Percentiles rank a stretch among this genome's conserved stretches.
Evolutionary conservation across 2,329 filamentous ascomycete genomes (phyloP).

Genomic region (Venturia asperata): DNA sequence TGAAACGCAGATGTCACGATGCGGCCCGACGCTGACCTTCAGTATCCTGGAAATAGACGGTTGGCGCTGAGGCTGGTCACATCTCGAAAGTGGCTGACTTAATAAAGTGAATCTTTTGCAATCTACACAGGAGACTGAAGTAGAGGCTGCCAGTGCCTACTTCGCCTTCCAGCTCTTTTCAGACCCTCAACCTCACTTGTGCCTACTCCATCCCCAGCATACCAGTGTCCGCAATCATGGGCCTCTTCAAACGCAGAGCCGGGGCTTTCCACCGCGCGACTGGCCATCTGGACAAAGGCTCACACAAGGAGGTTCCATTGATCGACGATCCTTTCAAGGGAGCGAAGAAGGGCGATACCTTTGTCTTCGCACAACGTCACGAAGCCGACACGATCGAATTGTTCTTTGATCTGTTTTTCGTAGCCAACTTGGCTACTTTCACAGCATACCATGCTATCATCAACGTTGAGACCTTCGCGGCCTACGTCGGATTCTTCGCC

Average conservation of each 20-base stretch:
- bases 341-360: conserved; percentile 30
- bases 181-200: neutral
- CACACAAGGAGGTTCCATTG: conserved; percentile 22
- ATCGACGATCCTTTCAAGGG: conserved; percentile 32
- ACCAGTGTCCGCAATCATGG: neutral
- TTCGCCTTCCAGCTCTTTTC: neutral
- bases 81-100: neutral
- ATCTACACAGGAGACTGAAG: neutral
- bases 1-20: neutral
- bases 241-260: neutral
- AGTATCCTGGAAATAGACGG: neutral
- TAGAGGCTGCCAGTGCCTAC: neutral
- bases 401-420: conserved; percentile 32
- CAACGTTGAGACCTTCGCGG: conserved; percentile 28
- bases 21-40: neutral
- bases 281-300: neutral
- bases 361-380: conserved; percentile 27
- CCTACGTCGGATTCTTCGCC: conserved; percentile 34
- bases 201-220: neutral
- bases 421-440: conserved; percentile 35
- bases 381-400: conserved; percentile 35
- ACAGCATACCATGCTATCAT: conserved; percentile 22
- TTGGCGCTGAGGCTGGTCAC: neutral
- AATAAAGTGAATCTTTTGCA: neutral
- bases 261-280: neutral